Evolutionary conservation across 108 stramenopile species (phyloP), one percentile per base, ranked within the genome.

Genomic region (Nitzschia sp.): DNA sequence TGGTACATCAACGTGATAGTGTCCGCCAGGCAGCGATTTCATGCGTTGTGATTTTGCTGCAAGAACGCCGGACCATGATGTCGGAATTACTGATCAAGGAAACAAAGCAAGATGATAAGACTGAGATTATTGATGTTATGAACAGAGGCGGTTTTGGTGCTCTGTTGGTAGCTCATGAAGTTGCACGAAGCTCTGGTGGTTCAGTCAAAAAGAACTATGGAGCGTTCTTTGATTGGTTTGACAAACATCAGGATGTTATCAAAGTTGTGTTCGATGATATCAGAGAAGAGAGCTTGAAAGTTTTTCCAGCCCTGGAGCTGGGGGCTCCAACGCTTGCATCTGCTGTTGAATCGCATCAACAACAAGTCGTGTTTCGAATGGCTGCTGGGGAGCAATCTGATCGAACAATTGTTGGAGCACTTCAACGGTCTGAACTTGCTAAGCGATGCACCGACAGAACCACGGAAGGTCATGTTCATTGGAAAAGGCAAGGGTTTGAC

Each of bases 401-500:
- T 68, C 75, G 86, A 53, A 89, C 89, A 9, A 89, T 93, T 53
- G 48, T 86, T 11, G 88, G 92, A 37, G 88, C 88, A 44, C 44
- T 90, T 15, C 87, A 87, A 56, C 76, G 92, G 21, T 78, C 89
- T 0, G 88, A 87, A 44, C 80, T 91, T 63, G 80, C 81, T 20
- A 85, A 85, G 38, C 70, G 76, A 25, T 87, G 79, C 37, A 79
- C 84, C 60, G 87, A 91, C 41, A 79, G 82, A 63, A 92, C 89
- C 37, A 72, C 76, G 41, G 91, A 92, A 52, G 82, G 78, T 63
- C 94, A 95, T 52, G 70, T 79, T 51, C 77, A 87, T 34, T 95
- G 94, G 94, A 95, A 92, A 64, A 70, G 89, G 17, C 91, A 90
- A 68, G 94, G 94, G 10, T 89, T 92, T 63, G 94, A 92, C 66